A percentile compares a stretch with the other conserved stretches of the same genome.
phyloP scores from a whole-genome alignment of 352 stramenopile species.

The Phytophthora aleatoria region DNA sequence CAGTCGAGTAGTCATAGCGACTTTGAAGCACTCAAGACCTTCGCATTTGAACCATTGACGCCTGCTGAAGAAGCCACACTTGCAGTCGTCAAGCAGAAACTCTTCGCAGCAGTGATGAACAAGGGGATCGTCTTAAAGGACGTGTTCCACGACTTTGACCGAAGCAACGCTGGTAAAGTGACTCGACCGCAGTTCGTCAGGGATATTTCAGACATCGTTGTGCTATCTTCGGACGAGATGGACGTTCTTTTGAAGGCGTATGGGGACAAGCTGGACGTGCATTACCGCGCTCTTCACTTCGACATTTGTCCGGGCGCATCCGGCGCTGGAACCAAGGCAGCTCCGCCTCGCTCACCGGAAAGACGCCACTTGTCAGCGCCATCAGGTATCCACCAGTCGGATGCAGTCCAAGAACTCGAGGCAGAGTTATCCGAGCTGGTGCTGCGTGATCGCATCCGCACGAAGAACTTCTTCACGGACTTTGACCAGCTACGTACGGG shows the following conservation, averaged over 20 bases:
- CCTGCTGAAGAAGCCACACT: constrained; percentile 44
- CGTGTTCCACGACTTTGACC: constrained; percentile 87
- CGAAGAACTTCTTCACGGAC: constrained; percentile 87
- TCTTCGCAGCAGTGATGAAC: constrained; percentile 66
- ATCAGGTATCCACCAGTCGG: constrained; percentile 14
- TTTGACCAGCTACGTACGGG: constrained; percentile 78
- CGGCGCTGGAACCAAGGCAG: constrained; percentile 27
- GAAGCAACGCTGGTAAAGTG: constrained; percentile 83
- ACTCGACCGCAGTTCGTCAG: constrained; percentile 81
- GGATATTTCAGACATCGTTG: constrained; percentile 70
- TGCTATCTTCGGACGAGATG: constrained; percentile 56
- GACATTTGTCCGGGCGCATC: constrained; percentile 63
- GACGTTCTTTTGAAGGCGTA: constrained; percentile 73
- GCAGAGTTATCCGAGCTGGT: constrained; percentile 59
- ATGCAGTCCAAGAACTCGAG: constrained; percentile 60
- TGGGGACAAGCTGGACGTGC: constrained; percentile 72
- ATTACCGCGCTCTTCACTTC: constrained; percentile 76
- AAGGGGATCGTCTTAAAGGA: constrained; percentile 89
- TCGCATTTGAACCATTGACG: constrained; percentile 35
- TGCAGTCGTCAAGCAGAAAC: constrained; percentile 51
- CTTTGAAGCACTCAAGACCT: constrained; percentile 37
- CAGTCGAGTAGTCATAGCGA: constrained; percentile 42
- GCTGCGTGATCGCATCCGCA: constrained; percentile 75
- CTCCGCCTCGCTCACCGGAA: constrained; percentile 54
- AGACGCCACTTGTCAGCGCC: constrained; percentile 53